Conservation (phyloP, 371 early-diverging fungal species). For the Saksenaea oblongispora region DNA sequence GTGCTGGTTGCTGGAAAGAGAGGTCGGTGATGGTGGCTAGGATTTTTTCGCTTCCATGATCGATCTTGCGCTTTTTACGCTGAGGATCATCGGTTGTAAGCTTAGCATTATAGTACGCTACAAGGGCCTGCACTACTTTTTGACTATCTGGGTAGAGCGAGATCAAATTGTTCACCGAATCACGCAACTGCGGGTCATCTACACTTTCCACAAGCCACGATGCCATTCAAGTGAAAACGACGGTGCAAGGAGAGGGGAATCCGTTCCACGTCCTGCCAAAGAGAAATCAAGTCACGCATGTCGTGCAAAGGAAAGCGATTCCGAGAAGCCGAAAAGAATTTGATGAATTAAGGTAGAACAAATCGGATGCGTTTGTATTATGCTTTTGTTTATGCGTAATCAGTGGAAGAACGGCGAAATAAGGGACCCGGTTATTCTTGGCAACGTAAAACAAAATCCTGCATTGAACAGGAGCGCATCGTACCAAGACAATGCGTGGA, state of each 20-base stretch:
- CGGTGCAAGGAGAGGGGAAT: background rate
- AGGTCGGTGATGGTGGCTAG: conserved; percentile 25
- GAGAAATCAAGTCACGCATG: background rate
- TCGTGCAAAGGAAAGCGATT: too few species aligned
- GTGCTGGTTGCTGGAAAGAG: conserved; percentile 37
- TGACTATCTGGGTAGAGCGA: conserved; percentile 26
- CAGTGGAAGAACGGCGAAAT: too few species aligned
- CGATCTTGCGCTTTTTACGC: conserved; percentile 30
- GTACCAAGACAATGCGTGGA: too few species aligned
- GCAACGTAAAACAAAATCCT: too few species aligned
- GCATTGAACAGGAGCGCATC: too few species aligned
- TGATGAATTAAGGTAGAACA: too few species aligned
- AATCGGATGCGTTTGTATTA: too few species aligned
- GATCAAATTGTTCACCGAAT: conserved; percentile 33
- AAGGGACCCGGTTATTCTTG: too few species aligned
- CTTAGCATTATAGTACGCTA: conserved; percentile 29
- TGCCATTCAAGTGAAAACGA: conserved; percentile 10
- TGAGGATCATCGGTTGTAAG: conserved; percentile 22
- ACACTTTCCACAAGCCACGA: conserved; percentile 27
- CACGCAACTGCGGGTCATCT: conserved; percentile 31
- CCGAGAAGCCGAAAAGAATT: too few species aligned
- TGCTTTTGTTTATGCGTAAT: too few species aligned
- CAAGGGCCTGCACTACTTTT: conserved; percentile 31
- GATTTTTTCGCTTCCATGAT: conserved; percentile 12
- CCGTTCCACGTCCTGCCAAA: background rate